Evolutionary conservation across 441 rosid genomes (phyloP).

Genomic region (Mallotus japonicus): DNA sequence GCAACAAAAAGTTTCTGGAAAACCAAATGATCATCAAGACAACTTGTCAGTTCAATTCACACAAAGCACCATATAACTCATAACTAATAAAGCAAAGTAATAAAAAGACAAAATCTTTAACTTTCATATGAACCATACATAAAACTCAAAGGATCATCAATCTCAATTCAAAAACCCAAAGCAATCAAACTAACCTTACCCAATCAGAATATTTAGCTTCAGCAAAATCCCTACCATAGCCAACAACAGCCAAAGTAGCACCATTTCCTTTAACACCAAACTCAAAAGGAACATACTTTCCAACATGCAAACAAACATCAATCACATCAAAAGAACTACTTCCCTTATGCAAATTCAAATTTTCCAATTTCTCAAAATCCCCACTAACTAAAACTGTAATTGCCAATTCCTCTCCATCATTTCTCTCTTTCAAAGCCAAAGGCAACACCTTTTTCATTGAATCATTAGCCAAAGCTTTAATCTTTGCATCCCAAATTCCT

Average conservation of each 20-base stretch:
- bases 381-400: constrained; percentile 67
- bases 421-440: constrained; percentile 36
- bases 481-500: constrained; percentile 34
- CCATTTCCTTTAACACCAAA: constrained; percentile 49
- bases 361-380: constrained; percentile 31
- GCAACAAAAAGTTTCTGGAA: not conserved
- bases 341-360: constrained; percentile 12
- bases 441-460: constrained; percentile 45
- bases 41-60: no score
- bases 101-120: not conserved
- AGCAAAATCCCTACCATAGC: constrained; percentile 61
- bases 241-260: constrained; percentile 74
- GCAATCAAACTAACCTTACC: constrained; percentile 56
- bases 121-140: not conserved
- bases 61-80: no score
- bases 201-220: constrained; percentile 81
- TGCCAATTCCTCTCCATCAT: constrained; percentile 54
- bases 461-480: constrained; percentile 42
- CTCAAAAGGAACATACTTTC: constrained; percentile 45
- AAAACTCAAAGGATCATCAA: not conserved
- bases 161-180: not conserved
- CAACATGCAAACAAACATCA: constrained; percentile 61
- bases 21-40: no score
- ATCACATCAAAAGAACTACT: constrained; percentile 31
- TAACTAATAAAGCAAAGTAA: not conserved